Conservation (phyloP, 176 grass and related monocot species). For the Lolium perenne region DNA sequence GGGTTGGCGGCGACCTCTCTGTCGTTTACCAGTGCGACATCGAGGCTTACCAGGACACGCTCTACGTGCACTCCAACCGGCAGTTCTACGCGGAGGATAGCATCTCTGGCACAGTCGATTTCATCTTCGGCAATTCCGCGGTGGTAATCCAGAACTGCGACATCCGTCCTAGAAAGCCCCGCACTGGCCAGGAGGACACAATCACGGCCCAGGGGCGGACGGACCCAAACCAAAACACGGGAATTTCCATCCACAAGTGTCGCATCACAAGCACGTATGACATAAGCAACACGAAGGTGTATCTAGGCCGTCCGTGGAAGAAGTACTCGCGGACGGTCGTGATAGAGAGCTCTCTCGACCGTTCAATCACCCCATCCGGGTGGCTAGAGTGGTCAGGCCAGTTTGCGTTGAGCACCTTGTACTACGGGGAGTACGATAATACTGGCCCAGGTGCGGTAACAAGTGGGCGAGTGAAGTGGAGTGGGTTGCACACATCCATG, state of each 20-base stretch:
- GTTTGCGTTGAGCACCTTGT: constrained; percentile 54
- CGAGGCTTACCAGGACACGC: constrained; percentile 78
- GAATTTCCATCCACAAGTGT: constrained; percentile 75
- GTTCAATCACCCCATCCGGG: constrained; percentile 43
- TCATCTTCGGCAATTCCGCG: constrained; percentile 83
- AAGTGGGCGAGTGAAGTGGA: constrained; percentile 55
- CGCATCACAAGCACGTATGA: constrained; percentile 53
- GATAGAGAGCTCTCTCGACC: constrained; percentile 55
- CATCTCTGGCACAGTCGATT: constrained; percentile 79
- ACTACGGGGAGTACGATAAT: constrained; percentile 84
- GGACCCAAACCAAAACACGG: constrained; percentile 79
- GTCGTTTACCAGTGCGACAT: constrained; percentile 73
- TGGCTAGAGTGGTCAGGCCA: constrained; percentile 69
- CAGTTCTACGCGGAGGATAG: constrained; percentile 60
- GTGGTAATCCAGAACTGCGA: constrained; percentile 64
- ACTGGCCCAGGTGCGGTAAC: constrained; percentile 43
- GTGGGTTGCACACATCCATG: constrained; percentile 47
- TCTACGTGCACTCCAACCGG: constrained; percentile 72
- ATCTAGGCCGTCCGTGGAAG: constrained; percentile 79
- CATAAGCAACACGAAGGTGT: constrained; percentile 50
- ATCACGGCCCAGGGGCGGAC: constrained; percentile 77
- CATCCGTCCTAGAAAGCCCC: constrained; percentile 53
- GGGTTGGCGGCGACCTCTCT: constrained; percentile 64
- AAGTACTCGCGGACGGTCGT: constrained; percentile 62
- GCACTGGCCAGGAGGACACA: constrained; percentile 32